These are phyloP conservation scores for Rutidosis leptorrhynchoides DNA, from an alignment of 129 eudicot genomes.

Conservation along the genomic window DNA sequence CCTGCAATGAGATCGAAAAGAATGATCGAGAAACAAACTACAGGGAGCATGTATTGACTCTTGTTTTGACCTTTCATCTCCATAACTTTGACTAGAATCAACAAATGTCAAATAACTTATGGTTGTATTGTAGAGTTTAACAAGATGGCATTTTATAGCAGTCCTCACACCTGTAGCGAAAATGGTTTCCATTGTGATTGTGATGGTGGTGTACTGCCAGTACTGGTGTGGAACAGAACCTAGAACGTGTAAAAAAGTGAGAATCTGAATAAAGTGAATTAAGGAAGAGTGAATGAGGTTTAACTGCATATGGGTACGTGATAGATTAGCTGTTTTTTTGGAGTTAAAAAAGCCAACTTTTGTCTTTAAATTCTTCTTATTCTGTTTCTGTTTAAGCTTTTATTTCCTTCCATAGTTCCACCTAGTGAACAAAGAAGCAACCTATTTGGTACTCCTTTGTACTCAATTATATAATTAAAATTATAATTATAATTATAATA, in stretches of 20 bases:
- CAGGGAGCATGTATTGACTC: conserved; percentile 29
- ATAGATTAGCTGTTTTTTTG: conserved; percentile 34
- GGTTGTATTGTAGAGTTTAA: conserved; percentile 2
- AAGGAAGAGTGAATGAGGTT: conserved; percentile 33
- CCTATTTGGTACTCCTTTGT: too few species aligned
- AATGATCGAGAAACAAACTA: conserved; percentile 56
- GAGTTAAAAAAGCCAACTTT: conserved; percentile 20
- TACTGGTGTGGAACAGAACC: not conserved
- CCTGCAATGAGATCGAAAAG: conserved; percentile 68
- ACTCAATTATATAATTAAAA: too few species aligned
- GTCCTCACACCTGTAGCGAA: not conserved
- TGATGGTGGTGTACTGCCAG: too few species aligned
- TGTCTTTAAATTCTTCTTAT: conserved; percentile 26
- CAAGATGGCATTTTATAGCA: conserved; percentile 21
- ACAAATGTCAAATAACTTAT: conserved; percentile 7
- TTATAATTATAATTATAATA: too few species aligned
- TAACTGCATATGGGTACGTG: conserved; percentile 25
- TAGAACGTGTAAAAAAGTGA: conserved; percentile 26
- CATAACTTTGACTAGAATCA: too few species aligned
- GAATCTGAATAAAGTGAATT: conserved; percentile 54
- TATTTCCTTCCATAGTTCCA: not conserved
- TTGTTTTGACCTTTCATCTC: conserved; percentile 29
- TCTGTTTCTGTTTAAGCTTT: not conserved
- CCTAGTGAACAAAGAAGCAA: too few species aligned
- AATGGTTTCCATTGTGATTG: conserved; percentile 3